phyloP scores from a whole-genome alignment of 2,329 filamentous ascomycete genomes.

The Talaromyces rugulosus region DNA sequence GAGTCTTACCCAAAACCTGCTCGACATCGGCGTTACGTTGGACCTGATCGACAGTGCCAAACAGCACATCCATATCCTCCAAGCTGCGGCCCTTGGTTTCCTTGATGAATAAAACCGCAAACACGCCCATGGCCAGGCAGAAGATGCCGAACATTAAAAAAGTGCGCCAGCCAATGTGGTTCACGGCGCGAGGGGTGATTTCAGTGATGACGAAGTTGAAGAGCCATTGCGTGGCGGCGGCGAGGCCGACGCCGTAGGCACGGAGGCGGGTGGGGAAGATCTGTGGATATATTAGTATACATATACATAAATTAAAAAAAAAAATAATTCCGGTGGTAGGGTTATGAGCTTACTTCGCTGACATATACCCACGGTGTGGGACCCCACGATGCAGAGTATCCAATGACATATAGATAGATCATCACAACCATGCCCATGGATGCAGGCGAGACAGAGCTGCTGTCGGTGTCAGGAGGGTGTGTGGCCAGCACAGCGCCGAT shows the following conservation, averaged over 20 bases:
- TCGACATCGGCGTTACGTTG: slow-evolving; percentile 14
- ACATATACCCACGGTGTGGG: slow-evolving; percentile 34
- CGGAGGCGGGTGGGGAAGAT: slow-evolving; percentile 39
- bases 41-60: slow-evolving; percentile 9
- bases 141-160: slow-evolving; percentile 40
- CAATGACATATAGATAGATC: slow-evolving; percentile 46
- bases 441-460: slow-evolving; percentile 25
- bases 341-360: slow-evolving; percentile 22
- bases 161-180: slow-evolving; percentile 35
- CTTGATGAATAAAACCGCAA: slow-evolving; percentile 35
- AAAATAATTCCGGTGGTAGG: background rate
- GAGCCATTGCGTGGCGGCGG: slow-evolving; percentile 34
- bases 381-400: slow-evolving; percentile 31
- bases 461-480: slow-evolving; percentile 26
- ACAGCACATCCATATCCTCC: slow-evolving; percentile 36
- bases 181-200: slow-evolving; percentile 38
- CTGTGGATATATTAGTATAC: slow-evolving; percentile 13
- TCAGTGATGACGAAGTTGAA: slow-evolving; percentile 42
- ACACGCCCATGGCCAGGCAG: slow-evolving; percentile 29
- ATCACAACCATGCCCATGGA: slow-evolving; percentile 42
- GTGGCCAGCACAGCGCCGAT: slow-evolving; percentile 32
- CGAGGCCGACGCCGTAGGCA: slow-evolving; percentile 34
- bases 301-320: background rate
- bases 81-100: slow-evolving; percentile 37
- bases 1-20: slow-evolving; percentile 5